Base-by-base conservation (phyloP, 2,329 filamentous ascomycete species). In the Rhexocercosporidium sp. region DNA sequence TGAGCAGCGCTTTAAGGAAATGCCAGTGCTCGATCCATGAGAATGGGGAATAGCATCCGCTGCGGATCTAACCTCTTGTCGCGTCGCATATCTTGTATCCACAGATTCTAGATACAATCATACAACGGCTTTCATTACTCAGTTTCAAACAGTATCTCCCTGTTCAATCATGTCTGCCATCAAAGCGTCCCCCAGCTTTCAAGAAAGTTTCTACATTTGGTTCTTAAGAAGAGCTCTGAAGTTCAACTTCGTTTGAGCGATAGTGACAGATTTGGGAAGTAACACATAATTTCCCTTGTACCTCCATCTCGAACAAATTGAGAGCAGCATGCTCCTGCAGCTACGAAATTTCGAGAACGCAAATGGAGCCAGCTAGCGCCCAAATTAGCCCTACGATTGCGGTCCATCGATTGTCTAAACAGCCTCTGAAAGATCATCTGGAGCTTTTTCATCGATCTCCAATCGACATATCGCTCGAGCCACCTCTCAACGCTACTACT, bases 361-460 rank as follows among this genome's bases (percentile, higher is more conserved):
- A 37, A 49, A 64, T 64, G 62, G 62, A 64, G 39, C 31, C 39
- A 22, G 16, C 51, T 25, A 59, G 59, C 20, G 34, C 49, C 14
- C 65, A 64, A 53, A 66, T 53, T 25, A 59, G 61, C 34, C 65
- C 65, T n/a, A 64, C 65, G 27, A 44, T 67, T 2, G 29, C 31
- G n/a, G 49, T 54, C 25, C 31, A 14, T 63, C 51, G 18, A 64
- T 18, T 63, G 1, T 44, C 59, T 22, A 31, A 56, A 7, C n/a
- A 22, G 9, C 31, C 31, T 37, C 18, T 3, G 20, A 37, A 37
- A 56, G 29, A 37, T 22, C 53, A 37, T 9, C 18, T 56, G 18
- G 31, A 56, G 20, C 2, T 56, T 20, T 16, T 31, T 4, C 20
- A 22, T 56, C n/a, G 37, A 16, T 31, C 49, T 31, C 8, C 49